These are phyloP conservation scores for Phytophthora citrophthora DNA, from an alignment of 352 stramenopile genomes.

Conservation along the genomic window DNA sequence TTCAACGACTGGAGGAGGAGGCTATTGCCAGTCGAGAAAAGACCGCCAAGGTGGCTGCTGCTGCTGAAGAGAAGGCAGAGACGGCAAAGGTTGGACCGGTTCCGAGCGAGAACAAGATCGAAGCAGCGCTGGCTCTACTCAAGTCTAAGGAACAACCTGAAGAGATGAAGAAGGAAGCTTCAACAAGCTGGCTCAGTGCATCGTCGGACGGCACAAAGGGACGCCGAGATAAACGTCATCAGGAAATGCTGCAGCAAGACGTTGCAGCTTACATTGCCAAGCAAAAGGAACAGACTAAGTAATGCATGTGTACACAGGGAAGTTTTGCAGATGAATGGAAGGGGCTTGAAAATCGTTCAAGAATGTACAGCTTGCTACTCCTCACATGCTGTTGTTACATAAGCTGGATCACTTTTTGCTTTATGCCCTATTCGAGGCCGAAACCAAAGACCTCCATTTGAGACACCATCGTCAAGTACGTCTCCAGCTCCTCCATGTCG, in stretches of 20 bases:
- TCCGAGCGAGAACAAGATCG: constrained; percentile 47
- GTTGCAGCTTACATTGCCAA: constrained; percentile 49
- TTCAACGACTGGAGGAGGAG: constrained; percentile 61
- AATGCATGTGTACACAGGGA: neutral
- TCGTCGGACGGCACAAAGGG: constrained; percentile 50
- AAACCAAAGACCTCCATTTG: constrained; percentile 68
- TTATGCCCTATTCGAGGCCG: constrained; percentile 40
- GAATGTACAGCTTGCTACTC: constrained; percentile 1
- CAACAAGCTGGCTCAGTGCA: constrained; percentile 16
- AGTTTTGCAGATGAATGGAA: neutral
- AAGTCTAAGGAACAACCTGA: constrained; percentile 17
- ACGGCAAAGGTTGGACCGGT: neutral
- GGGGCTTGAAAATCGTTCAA: neutral
- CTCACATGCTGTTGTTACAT: constrained; percentile 10
- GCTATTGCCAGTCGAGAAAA: constrained; percentile 37
- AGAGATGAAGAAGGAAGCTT: constrained; percentile 7
- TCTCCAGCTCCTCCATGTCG: constrained; percentile 72
- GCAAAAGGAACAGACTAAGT: constrained; percentile 27
- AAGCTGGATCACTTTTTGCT: neutral
- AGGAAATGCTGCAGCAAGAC: constrained; percentile 56
- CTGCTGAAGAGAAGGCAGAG: constrained; percentile 1
- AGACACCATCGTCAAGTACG: constrained; percentile 77
- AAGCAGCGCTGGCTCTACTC: constrained; percentile 36
- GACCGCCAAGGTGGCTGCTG: constrained; percentile 16
- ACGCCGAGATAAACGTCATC: constrained; percentile 55